Evolutionary conservation across 1,284 basidiomycete species (phyloP).

Genomic region (Sanguinoderma infundibulare): DNA sequence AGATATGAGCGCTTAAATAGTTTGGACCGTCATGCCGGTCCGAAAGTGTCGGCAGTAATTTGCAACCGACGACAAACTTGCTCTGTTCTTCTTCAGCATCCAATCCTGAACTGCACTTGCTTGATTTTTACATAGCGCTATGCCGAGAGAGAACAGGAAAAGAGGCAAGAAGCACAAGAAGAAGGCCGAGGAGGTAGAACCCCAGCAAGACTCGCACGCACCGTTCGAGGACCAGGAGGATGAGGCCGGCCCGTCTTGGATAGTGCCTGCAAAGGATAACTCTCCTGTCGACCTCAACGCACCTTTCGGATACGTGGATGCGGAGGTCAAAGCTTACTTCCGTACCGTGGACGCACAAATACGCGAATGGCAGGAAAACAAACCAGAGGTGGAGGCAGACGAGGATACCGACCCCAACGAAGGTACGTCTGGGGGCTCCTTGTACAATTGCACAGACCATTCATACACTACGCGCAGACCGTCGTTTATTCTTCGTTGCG

Average conservation of each 20-base stretch:
- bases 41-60: background rate
- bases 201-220: constrained; percentile 11
- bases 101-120: background rate
- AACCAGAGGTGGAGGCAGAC: constrained; percentile 42
- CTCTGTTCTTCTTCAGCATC: background rate
- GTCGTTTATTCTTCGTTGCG: constrained; percentile 82
- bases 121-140: constrained; percentile 29
- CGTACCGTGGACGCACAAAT: constrained; percentile 86
- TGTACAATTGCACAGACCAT: background rate
- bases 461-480: constrained; percentile 52
- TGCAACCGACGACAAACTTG: background rate
- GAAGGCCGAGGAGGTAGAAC: constrained; percentile 32
- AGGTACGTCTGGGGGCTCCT: constrained; percentile 52
- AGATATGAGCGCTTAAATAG: background rate
- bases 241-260: constrained; percentile 65
- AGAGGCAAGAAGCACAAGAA: constrained; percentile 79
- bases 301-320: constrained; percentile 87
- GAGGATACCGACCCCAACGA: constrained; percentile 73
- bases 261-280: constrained; percentile 46
- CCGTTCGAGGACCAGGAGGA: constrained; percentile 27
- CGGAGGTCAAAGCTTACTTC: constrained; percentile 91
- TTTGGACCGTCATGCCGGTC: background rate
- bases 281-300: constrained; percentile 62
- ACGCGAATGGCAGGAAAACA: constrained; percentile 77
- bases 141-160: constrained; percentile 80